Base-by-base conservation (phyloP, 2,329 filamentous ascomycete genomes). In the Fusarium beomiforme region DNA sequence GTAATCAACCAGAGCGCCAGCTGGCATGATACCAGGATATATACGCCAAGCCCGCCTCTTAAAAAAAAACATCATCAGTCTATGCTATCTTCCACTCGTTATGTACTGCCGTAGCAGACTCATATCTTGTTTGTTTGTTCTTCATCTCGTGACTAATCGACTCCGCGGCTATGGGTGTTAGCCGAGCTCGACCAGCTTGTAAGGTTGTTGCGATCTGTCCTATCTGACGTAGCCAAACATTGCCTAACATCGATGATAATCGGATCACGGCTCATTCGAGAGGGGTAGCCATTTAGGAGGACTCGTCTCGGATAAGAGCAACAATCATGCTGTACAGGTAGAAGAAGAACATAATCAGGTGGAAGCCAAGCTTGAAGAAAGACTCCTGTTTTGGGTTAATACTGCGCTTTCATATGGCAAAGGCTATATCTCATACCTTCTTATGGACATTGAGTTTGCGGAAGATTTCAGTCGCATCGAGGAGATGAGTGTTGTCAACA, bases 291-390 rank as follows among this genome's bases (percentile, higher is more conserved):
- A 63, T 53, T 91, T 91, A 97, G 83, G 94, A 89, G 67, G 92
- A 90, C 85, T 99, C 96, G 83, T 98, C 96, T 79, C 92, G 91
- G 86, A 99, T 99, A 71, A 99, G 89, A 74, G 96, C 95, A 72
- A 98, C 95, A 77, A 96, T 96, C 93, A 96, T 97, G 91, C 93
- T 97, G 89, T 97, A 97, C 62, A 99, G 92, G 86, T 99, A 99
- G 90, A 98, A 99, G 91, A 99, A 99, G 90, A 99, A 99, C 94
- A 99, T 98, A 85, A 99, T 83, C 67, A 99, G 87, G 84, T 99
- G 96, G 88, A 99, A 99, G 61, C 95, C 96, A 44, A 99, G 93
- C 87, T 99, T 99, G 86, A 96, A 91, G 83, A 99, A 99, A 1
- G 96, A 98, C 90, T 99, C 96, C 95, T 97, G 62, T 78, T 59